Base-by-base conservation (phyloP, 2,329 filamentous ascomycete species). In the Phyllosticta citriasiana region DNA sequence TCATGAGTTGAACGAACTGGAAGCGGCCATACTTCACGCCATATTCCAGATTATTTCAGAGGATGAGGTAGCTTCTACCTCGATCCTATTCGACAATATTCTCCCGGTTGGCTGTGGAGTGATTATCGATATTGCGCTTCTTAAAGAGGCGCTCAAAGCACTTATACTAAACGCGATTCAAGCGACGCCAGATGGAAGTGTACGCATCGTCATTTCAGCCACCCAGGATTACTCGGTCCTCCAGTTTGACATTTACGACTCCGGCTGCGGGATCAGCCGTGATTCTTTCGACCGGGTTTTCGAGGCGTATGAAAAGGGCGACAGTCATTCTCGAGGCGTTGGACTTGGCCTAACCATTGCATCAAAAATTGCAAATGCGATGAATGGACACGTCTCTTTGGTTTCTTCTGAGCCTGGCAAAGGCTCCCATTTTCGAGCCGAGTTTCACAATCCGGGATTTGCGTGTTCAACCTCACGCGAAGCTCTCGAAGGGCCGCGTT, bases 321-420 rank as follows among this genome's bases (percentile, higher is more conserved):
- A 72, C 35, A 63, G 64, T 0, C 69, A 76, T 40, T 72, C 75
- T 0, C 70, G 69, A 1, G 73, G 77, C 2, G 74, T 74, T 27
- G 76, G 78, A 0, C 68, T 79, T 0, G 78, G 78, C 0, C 65
- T 80, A 14, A 77, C 76, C 0, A 66, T 80, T 0, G 72, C 78
- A 3, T 66, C 68, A 8, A 77, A 76, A 50, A 74, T 78, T 22
- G 76, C 78, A 0, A 66, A 69, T 1, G 67, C 76, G 0, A 68
- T 80, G 12, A 67, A 76, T 9, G 78, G 78, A 0, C 67, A 66
- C 2, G 64, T 79, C 0, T 67, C 63, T 0, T 61, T 80, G 55
- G 66, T 78, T 0, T 72, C 71, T 0, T 79, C 77, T 0, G 65
- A 66, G 9, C 27, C 69, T 2, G 68, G 67, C 1, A 62, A 63